Conservation (phyloP, 2,329 filamentous ascomycete genomes). For the Nothopassalora personata region DNA sequence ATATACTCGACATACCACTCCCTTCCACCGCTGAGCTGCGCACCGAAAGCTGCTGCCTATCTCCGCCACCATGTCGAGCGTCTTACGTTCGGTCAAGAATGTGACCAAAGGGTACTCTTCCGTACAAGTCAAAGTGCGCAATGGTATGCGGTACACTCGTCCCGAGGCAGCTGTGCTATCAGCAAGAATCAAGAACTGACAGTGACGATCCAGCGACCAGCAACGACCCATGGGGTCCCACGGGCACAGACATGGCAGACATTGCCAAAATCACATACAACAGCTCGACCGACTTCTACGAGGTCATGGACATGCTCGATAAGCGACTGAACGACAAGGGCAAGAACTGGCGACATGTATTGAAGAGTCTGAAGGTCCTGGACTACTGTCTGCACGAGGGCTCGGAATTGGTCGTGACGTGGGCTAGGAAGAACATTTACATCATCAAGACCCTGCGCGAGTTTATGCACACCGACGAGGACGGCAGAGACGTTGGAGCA, state of each 20-base stretch:
- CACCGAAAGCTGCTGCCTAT: constrained; percentile 12
- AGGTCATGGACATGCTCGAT: constrained; percentile 99
- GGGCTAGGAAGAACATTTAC: constrained; percentile 96
- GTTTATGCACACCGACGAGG: constrained; percentile 94
- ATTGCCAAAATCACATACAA: constrained; percentile 97
- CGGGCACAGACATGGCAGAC: constrained; percentile 96
- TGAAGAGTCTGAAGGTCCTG: constrained; percentile 94
- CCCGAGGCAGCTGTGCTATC: background rate
- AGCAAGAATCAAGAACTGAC: constrained; percentile 27
- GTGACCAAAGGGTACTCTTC: constrained; percentile 97
- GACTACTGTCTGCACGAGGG: constrained; percentile 98
- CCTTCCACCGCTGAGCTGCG: background rate
- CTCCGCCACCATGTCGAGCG: constrained; percentile 73
- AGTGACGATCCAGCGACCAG: constrained; percentile 68
- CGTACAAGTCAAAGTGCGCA: constrained; percentile 95
- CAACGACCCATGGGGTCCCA: constrained; percentile 98
- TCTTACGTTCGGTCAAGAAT: constrained; percentile 96
- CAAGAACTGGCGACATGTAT: constrained; percentile 98
- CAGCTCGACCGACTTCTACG: constrained; percentile 95
- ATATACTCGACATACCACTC: background rate
- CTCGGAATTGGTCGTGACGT: constrained; percentile 92
- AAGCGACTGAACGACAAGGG: constrained; percentile 98
- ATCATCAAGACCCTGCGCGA: constrained; percentile 98
- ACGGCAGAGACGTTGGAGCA: constrained; percentile 89
- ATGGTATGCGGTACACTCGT: constrained; percentile 59